Evolutionary conservation across 163 green algal genomes (phyloP), one percentile per base, ranked within the genome.

Genomic region (Volvox carteri): DNA sequence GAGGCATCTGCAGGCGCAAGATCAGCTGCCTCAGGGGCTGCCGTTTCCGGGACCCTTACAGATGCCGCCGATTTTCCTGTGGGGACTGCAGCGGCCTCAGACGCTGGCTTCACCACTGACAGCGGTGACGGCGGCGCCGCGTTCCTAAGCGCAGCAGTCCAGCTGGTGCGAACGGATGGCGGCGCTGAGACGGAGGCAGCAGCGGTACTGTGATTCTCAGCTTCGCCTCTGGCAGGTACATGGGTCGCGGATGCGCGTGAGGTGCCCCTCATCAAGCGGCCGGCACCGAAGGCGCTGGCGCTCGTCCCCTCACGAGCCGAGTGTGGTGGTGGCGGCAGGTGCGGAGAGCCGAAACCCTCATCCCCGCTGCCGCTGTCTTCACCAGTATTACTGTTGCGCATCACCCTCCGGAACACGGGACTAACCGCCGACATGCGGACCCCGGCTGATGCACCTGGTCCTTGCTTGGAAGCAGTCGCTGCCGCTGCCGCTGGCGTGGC

Each of bases 291-390:
- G n/a, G n/a, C n/a, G n/a, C n/a, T n/a, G n/a, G n/a, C n/a, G 62
- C n/a, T 33, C 4, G 28, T 8, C 3, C n/a, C 62, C 2, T 30
- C 23, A 2, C 65, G 30, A 35, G 46, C 30, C 2, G 65, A 30
- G 30, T 46, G 42, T 28, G 50, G 75, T 9, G 75, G 75, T 48
- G 75, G 75, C n/a, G 50, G 75, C 75, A 84, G 50, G 33, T 84
- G 75, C 33, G 75, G 75, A 50, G 75, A 84, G 30, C 75, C 50
- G 12, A 84, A 70, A 18, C 75, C 33, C 50, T 68, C 48, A 46
- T 84, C 75, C 0, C 75, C 75, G 48, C 75, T 84, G 75, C 25
- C 73, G 37, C 70, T 78, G 70, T 52, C 70, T 18, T 78, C 68
- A n/a, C 30, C 62, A 33, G 14, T 19, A n/a, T 19, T 74, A n/a